These are phyloP conservation scores for Tetrapisispora taiwanensis DNA, from an alignment of 805 yeast species.

Conservation along the genomic window DNA sequence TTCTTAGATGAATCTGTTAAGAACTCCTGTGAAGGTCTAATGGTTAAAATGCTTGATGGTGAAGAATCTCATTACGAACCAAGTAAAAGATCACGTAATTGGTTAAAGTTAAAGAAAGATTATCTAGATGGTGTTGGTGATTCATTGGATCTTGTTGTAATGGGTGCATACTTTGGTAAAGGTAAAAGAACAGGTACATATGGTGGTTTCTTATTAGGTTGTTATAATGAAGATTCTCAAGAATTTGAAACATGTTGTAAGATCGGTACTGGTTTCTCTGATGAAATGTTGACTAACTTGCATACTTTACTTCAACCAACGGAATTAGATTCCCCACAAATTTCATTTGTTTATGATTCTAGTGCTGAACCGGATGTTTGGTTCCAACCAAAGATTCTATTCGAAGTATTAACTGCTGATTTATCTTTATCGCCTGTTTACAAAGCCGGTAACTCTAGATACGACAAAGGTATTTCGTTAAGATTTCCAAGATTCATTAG, in stretches of 20 bases:
- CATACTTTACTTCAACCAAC: constrained; percentile 56
- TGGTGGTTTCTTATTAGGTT: constrained; percentile 88
- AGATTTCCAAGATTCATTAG: constrained; percentile 83
- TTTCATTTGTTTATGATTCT: constrained; percentile 59
- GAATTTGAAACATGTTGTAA: constrained; percentile 94
- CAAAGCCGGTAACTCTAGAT: constrained; percentile 65
- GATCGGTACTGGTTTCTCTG: constrained; percentile 95
- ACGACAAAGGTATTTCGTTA: constrained; percentile 76
- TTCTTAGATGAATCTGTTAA: constrained; percentile 84
- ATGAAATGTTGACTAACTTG: constrained; percentile 59
- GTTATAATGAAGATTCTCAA: constrained; percentile 83
- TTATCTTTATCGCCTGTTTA: constrained; percentile 80
- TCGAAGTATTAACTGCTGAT: constrained; percentile 90
- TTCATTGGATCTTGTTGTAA: constrained; percentile 82
- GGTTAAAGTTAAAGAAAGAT: constrained; percentile 93
- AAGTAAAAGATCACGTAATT: constrained; percentile 84
- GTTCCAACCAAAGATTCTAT: constrained; percentile 78
- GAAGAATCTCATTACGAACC: constrained; percentile 82
- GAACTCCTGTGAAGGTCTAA: constrained; percentile 88
- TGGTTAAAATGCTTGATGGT: constrained; percentile 86
- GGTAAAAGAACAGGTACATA: constrained; percentile 93
- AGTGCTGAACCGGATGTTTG: constrained; percentile 83
- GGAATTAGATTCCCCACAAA: constrained; percentile 52
- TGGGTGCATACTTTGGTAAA: constrained; percentile 88
- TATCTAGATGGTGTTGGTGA: constrained; percentile 94